Percentiles rank a stretch among this genome's conserved stretches.
phyloP scores from a whole-genome alignment of 164 flowering plant species.

The Tetrastigma voinierianum region DNA sequence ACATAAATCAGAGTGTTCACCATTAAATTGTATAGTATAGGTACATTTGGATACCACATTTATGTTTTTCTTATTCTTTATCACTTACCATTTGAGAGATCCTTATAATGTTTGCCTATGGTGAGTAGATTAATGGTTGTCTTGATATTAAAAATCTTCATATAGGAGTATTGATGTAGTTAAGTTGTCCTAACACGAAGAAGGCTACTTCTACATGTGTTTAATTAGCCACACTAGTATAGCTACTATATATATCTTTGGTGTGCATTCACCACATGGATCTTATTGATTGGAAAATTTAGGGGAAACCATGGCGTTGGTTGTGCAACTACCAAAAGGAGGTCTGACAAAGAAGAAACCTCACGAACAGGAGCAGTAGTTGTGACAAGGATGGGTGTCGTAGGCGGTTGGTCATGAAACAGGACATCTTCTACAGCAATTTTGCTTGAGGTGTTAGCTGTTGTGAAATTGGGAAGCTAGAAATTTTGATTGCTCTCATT shows the following conservation, averaged over 20 bases:
- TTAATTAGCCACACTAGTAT: neutral
- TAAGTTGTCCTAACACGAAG: no score
- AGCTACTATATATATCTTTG: no score
- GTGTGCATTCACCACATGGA: neutral
- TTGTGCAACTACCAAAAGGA: conserved; percentile 63
- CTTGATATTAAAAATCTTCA: no score
- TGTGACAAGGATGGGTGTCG: conserved; percentile 96
- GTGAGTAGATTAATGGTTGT: no score
- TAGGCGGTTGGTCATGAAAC: conserved; percentile 77
- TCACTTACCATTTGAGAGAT: no score
- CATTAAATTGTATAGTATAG: no score
- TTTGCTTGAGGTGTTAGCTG: conserved; percentile 94
- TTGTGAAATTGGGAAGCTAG: conserved; percentile 91
- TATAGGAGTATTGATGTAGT: no score
- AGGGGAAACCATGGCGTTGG: conserved; percentile 74
- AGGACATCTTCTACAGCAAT: conserved; percentile 83
- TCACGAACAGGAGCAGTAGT: conserved; percentile 80
- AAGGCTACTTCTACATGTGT: neutral
- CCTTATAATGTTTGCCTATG: no score
- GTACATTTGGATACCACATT: no score
- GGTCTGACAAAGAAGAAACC: conserved; percentile 60
- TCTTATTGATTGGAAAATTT: conserved; percentile 2
- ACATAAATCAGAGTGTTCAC: no score
- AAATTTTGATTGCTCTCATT: conserved; percentile 86
- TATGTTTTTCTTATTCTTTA: no score